Percentiles rank a stretch among this genome's conserved stretches.
Conservation (phyloP, 495 filamentous ascomycete species). For the Endocarpon pusillum region DNA sequence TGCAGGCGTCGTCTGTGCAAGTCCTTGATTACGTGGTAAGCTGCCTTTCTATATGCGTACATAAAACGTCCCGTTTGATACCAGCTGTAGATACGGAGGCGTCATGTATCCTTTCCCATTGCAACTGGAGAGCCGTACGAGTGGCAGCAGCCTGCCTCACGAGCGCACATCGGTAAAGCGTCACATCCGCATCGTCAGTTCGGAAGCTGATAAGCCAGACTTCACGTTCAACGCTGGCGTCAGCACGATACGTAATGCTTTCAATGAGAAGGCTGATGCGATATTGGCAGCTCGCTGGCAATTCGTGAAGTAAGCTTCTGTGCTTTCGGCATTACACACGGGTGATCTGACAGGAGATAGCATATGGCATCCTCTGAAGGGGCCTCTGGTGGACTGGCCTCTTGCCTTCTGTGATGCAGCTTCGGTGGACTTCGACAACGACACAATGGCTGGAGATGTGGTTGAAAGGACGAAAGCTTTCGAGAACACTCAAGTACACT, state of each 20-base stretch:
- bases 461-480: not conserved
- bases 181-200: not conserved
- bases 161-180: not conserved
- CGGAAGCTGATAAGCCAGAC: not conserved
- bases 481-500: not conserved
- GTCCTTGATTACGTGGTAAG: not conserved
- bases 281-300: not conserved
- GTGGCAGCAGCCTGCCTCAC: not conserved
- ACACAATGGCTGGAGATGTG: not conserved
- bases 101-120: conserved; percentile 1
- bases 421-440: not conserved
- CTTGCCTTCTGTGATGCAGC: conserved; percentile 6
- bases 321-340: not conserved
- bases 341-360: conserved; percentile 2
- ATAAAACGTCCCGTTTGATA: not conserved
- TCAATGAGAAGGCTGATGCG: not conserved
- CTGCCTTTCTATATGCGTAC: no score
- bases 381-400: conserved; percentile 13
- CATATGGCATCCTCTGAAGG: conserved; percentile 11
- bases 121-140: conserved; percentile 1
- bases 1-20: not conserved
- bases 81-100: not conserved
- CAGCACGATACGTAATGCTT: not conserved
- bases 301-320: not conserved
- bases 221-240: not conserved